Percentiles rank a stretch among this genome's conserved stretches.
These are phyloP conservation scores for Diaporthe eres DNA, from an alignment of 2,329 filamentous ascomycete genomes.

Conservation along the genomic window DNA sequence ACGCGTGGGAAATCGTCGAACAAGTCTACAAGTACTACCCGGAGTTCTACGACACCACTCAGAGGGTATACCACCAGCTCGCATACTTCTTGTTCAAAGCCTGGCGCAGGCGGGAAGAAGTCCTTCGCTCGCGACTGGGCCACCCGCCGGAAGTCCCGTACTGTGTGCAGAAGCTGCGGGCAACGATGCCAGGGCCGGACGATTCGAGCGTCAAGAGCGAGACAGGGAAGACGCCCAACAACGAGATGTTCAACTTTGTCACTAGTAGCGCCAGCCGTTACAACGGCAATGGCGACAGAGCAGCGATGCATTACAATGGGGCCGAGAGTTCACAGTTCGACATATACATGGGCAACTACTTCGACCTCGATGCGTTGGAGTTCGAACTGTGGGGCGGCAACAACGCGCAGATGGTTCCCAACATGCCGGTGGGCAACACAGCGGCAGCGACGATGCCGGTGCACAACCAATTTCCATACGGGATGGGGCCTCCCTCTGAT, in stretches of 20 bases:
- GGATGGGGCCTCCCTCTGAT: constrained; percentile 42
- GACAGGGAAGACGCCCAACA: constrained; percentile 41
- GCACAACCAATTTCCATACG: constrained; percentile 45
- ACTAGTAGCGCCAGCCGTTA: not conserved
- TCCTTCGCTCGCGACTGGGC: constrained; percentile 52
- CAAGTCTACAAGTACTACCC: constrained; percentile 63
- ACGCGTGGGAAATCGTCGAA: constrained; percentile 65
- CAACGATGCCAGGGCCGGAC: constrained; percentile 53
- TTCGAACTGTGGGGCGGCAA: constrained; percentile 60
- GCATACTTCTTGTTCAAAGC: constrained; percentile 65
- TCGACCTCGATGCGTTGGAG: constrained; percentile 60
- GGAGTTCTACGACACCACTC: constrained; percentile 64
- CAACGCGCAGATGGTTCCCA: constrained; percentile 37
- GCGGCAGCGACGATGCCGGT: constrained; percentile 10
- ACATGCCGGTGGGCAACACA: constrained; percentile 4
- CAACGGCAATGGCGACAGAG: constrained; percentile 19
- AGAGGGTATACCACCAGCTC: constrained; percentile 60
- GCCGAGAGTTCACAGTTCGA: constrained; percentile 53
- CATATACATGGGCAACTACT: constrained; percentile 59
- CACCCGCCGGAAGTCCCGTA: constrained; percentile 57
- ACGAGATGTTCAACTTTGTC: constrained; percentile 31
- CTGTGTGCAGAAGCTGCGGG: constrained; percentile 62
- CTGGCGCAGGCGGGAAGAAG: constrained; percentile 65
- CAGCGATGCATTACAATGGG: constrained; percentile 24
- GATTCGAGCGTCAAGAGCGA: constrained; percentile 52